phyloP scores from a whole-genome alignment of 257 asterid genomes.

The Primulina tabacum region DNA sequence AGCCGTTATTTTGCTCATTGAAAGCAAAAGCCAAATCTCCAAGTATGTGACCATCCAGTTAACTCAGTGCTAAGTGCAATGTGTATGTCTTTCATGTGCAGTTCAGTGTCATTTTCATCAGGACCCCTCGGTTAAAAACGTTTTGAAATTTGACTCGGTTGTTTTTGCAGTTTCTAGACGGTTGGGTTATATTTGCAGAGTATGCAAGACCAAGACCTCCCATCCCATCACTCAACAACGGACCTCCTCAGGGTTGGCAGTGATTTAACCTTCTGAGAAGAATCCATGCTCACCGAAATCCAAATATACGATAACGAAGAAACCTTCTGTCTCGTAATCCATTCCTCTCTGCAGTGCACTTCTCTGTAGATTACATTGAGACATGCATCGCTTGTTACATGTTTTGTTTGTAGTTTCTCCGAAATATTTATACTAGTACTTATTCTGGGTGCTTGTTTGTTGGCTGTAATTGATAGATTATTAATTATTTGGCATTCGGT shows the following conservation, averaged over 20 bases:
- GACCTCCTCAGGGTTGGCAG: conserved; percentile 27
- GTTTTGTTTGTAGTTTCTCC: neutral
- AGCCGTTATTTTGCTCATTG: neutral
- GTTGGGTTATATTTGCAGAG: conserved; percentile 85
- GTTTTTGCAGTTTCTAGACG: conserved; percentile 67
- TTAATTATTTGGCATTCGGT: no score
- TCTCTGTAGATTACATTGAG: neutral
- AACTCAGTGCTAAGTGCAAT: neutral
- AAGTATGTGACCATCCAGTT: neutral
- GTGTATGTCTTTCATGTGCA: neutral
- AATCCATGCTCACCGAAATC: neutral
- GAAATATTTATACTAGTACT: no score
- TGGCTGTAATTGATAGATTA: no score
- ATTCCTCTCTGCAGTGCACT: neutral
- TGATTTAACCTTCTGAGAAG: conserved; percentile 10
- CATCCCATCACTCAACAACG: conserved; percentile 39
- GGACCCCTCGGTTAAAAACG: neutral
- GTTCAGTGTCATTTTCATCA: neutral
- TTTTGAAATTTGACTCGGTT: neutral
- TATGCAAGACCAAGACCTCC: conserved; percentile 72
- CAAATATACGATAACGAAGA: neutral
- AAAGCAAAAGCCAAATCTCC: neutral
- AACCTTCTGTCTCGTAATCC: neutral
- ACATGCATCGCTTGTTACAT: conserved; percentile 12
- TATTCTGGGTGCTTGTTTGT: no score